Percentiles rank a stretch among this genome's conserved stretches.
These are phyloP conservation scores for Pichia membranifaciens DNA, from an alignment of 805 yeast genomes.

Conservation along the genomic window DNA sequence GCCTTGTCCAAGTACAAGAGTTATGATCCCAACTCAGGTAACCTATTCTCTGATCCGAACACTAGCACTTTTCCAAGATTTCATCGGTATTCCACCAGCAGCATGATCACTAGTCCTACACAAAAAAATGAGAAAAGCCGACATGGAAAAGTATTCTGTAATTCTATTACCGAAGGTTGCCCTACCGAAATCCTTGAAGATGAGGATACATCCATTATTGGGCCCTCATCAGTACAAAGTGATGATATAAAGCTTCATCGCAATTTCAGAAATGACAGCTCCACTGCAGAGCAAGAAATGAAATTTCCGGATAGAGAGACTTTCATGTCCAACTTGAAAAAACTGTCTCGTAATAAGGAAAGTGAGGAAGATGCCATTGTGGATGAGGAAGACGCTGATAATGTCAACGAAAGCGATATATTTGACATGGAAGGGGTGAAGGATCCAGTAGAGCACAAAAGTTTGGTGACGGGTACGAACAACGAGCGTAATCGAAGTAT, in stretches of 20 bases:
- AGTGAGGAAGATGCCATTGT: conserved; percentile 12
- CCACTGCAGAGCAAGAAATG: conserved; percentile 4
- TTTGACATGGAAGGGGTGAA: conserved; percentile 11
- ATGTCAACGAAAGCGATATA: conserved; percentile 3
- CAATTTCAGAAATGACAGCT: not conserved
- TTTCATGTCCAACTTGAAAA: conserved; percentile 20
- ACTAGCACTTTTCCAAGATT: conserved; percentile 11
- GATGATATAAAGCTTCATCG: conserved; percentile 16
- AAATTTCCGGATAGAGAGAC: conserved; percentile 26
- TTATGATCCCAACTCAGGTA: not conserved
- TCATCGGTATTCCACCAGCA: conserved; percentile 28
- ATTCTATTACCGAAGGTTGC: conserved; percentile 3
- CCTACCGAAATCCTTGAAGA: not conserved
- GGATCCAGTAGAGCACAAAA: conserved; percentile 5
- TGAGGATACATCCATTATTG: conserved; percentile 1
- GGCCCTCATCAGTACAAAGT: conserved; percentile 19
- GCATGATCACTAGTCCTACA: conserved; percentile 15
- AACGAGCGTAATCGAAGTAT: no score
- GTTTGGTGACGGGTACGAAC: no score
- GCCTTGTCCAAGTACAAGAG: not conserved
- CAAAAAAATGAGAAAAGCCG: not conserved
- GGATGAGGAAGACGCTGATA: conserved; percentile 15
- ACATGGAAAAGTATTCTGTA: not conserved
- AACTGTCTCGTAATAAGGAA: conserved; percentile 3
- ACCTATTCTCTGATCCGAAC: conserved; percentile 11